Conservation (phyloP, 2,329 filamentous ascomycete genomes). For the Colletotrichum karsti region DNA sequence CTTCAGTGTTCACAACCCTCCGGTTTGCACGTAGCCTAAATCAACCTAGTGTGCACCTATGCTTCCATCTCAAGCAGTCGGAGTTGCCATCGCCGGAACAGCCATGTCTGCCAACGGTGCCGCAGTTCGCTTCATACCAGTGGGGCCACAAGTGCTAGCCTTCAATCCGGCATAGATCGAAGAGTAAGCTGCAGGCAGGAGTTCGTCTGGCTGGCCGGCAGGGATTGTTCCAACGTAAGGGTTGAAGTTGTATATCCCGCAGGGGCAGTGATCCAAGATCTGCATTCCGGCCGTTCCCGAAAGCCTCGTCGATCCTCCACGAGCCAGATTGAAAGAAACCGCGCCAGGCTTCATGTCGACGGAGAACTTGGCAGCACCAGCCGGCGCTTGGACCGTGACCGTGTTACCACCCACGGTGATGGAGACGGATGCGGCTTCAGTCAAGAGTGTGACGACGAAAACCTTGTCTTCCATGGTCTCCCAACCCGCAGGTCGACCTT, state of each 20-base stretch:
- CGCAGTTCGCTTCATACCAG: not conserved
- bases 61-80: not conserved
- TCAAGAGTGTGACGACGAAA: constrained; percentile 61
- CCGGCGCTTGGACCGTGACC: constrained; percentile 52
- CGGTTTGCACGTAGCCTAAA: too few species aligned
- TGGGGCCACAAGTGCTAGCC: constrained; percentile 35
- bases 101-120: not conserved
- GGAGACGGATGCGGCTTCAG: constrained; percentile 50
- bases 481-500: constrained; percentile 58
- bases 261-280: constrained; percentile 56
- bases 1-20: too few species aligned
- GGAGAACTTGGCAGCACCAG: constrained; percentile 52
- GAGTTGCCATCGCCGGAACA: not conserved
- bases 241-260: constrained; percentile 66
- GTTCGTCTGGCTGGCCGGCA: constrained; percentile 41
- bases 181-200: constrained; percentile 42
- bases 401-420: constrained; percentile 54
- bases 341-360: constrained; percentile 56
- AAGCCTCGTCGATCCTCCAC: constrained; percentile 50
- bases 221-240: constrained; percentile 62
- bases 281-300: constrained; percentile 58
- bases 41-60: not conserved
- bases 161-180: constrained; percentile 37
- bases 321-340: constrained; percentile 55
- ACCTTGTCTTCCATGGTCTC: constrained; percentile 57